Evolutionary conservation across 2,329 filamentous ascomycete species (phyloP).

Genomic region (Magnaporthiopsis rhizophila): DNA sequence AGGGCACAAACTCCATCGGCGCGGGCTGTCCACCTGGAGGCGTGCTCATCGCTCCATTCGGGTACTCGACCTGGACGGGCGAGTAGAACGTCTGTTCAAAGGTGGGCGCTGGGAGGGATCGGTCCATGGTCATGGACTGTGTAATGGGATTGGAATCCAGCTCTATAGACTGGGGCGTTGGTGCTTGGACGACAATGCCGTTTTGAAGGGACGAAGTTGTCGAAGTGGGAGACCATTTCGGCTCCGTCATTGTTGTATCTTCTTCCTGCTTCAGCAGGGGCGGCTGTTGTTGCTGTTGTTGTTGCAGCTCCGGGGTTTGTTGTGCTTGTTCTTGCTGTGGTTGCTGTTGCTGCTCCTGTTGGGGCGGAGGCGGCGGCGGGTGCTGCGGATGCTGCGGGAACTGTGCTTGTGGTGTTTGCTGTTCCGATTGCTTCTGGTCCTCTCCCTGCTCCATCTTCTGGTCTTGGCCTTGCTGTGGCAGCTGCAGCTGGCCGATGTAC

Average conservation of each 20-base stretch:
- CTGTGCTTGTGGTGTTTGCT: background rate
- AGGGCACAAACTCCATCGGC: slow-evolving; percentile 3
- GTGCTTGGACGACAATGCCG: background rate
- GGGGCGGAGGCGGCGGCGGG: slow-evolving; percentile 1
- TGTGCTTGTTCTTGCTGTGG: background rate
- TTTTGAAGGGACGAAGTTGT: background rate
- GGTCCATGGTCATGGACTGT: slow-evolving; percentile 1
- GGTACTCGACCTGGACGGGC: slow-evolving; percentile 1
- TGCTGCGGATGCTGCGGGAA: background rate
- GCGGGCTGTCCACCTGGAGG: background rate
- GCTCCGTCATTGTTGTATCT: background rate
- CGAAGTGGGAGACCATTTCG: background rate
- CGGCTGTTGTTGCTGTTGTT: background rate
- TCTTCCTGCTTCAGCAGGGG: background rate
- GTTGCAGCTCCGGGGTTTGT: background rate
- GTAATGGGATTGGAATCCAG: background rate
- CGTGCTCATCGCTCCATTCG: background rate
- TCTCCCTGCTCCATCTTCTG: background rate
- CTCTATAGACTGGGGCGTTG: background rate
- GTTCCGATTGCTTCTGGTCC: background rate
- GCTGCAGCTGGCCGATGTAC: background rate
- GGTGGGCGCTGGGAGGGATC: background rate
- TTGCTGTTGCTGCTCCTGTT: background rate
- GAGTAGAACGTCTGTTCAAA: slow-evolving; percentile 6
- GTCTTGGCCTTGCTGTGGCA: background rate